Conservation (phyloP, 352 stramenopile species). For the Globisporangium yorkense region DNA sequence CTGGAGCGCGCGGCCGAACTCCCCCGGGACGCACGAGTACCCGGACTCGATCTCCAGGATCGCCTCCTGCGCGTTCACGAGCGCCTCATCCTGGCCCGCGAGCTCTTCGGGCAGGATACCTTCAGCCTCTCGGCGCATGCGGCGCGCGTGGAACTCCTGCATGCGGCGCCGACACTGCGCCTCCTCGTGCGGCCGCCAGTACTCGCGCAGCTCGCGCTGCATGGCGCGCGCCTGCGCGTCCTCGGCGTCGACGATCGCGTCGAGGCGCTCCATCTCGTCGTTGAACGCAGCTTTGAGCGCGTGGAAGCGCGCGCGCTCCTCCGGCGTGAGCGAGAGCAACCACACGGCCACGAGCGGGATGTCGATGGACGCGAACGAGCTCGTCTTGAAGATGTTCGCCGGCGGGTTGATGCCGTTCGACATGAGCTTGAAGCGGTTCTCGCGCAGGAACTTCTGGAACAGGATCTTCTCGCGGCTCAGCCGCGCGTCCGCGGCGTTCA, state of each 20-base stretch:
- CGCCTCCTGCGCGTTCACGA: slow-evolving; percentile 78
- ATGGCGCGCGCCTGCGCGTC: slow-evolving; percentile 41
- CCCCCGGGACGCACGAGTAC: slow-evolving; percentile 66
- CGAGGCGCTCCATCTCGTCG: slow-evolving; percentile 73
- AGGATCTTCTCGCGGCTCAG: slow-evolving; percentile 87
- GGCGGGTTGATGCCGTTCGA: slow-evolving; percentile 90
- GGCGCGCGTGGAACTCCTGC: slow-evolving; percentile 73
- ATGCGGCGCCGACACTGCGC: slow-evolving; percentile 60
- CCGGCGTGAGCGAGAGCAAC: slow-evolving; percentile 77
- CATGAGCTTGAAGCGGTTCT: slow-evolving; percentile 93
- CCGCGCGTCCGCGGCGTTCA: slow-evolving; percentile 84
- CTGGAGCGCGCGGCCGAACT: slow-evolving; percentile 76
- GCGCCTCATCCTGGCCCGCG: slow-evolving; percentile 51
- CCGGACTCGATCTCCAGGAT: slow-evolving; percentile 84
- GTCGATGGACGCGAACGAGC: slow-evolving; percentile 86
- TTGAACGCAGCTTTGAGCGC: slow-evolving; percentile 85
- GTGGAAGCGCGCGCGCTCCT: slow-evolving; percentile 87
- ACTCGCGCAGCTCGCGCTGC: slow-evolving; percentile 44
- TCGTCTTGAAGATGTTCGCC: slow-evolving; percentile 87
- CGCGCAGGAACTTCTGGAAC: slow-evolving; percentile 91
- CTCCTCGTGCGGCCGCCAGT: slow-evolving; percentile 58
- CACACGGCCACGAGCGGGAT: slow-evolving; percentile 88
- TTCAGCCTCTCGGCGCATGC: slow-evolving; percentile 63
- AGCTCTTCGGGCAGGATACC: slow-evolving; percentile 41
- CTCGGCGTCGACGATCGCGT: slow-evolving; percentile 72